A percentile compares a stretch with the other conserved stretches of the same genome.
Evolutionary conservation across 331 rosid species (phyloP).

Genomic region (Prunus yedoensis): DNA sequence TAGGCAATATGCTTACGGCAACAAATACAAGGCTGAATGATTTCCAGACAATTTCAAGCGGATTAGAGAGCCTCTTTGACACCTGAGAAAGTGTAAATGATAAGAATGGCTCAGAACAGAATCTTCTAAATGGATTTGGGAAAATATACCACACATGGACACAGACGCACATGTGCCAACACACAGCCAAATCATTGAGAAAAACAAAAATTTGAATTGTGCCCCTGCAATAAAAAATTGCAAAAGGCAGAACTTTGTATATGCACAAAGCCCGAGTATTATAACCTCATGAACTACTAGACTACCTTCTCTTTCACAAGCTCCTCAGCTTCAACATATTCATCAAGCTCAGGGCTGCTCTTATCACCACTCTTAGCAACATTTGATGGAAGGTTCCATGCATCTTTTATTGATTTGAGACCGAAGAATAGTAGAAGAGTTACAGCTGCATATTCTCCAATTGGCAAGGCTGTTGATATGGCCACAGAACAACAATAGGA

Average conservation of each 20-base stretch:
- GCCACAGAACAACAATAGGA: constrained; percentile 19
- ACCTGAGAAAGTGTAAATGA: constrained; percentile 34
- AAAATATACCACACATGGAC: neutral
- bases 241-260: neutral
- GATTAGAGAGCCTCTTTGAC: constrained; percentile 72
- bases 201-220: neutral
- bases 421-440: constrained; percentile 94
- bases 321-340: constrained; percentile 84
- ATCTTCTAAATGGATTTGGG: neutral
- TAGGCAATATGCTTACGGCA: constrained; percentile 62
- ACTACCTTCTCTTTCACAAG: constrained; percentile 94
- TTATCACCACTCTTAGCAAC: constrained; percentile 47
- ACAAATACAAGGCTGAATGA: constrained; percentile 94
- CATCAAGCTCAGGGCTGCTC: constrained; percentile 72
- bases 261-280: neutral
- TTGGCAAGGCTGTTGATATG: constrained; percentile 74
- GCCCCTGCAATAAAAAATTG: neutral
- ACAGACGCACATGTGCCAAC: neutral
- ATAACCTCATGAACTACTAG: neutral
- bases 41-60: constrained; percentile 87
- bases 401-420: constrained; percentile 86
- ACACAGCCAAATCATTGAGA: neutral
- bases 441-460: constrained; percentile 97
- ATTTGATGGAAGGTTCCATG: constrained; percentile 90
- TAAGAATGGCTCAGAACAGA: constrained; percentile 2